Evolutionary conservation across 192 early-diverging fungal genomes (phyloP).

Genomic region (Allomyces arbusculus): DNA sequence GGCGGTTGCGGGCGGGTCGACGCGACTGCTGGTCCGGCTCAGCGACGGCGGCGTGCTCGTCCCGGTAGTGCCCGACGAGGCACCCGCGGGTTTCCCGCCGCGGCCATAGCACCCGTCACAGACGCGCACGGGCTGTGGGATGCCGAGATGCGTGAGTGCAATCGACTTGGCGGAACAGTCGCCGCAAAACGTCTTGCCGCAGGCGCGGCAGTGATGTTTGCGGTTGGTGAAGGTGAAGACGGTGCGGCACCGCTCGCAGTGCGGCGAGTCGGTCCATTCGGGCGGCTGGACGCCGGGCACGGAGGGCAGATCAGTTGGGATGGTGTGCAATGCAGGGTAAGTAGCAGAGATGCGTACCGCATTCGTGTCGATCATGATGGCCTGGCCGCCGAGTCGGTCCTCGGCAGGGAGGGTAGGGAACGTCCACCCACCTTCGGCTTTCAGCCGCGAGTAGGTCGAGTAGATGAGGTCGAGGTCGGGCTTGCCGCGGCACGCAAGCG

Average conservation of each 20-base stretch:
- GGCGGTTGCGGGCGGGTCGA: conserved; percentile 3
- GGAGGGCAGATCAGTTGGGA: not conserved
- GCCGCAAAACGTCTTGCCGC: conserved; percentile 81
- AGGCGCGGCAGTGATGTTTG: conserved; percentile 97
- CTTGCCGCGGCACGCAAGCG: conserved; percentile 53
- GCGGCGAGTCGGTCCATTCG: conserved; percentile 85
- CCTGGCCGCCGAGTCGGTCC: conserved; percentile 39
- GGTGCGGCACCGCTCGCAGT: conserved; percentile 85
- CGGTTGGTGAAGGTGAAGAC: conserved; percentile 83
- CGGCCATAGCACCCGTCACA: conserved; percentile 70
- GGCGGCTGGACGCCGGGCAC: conserved; percentile 40
- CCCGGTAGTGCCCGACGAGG: conserved; percentile 12
- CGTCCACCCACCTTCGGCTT: conserved; percentile 34
- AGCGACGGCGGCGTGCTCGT: conserved; percentile 15
- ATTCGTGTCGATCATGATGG: conserved; percentile 62
- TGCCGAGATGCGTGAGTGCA: conserved; percentile 65
- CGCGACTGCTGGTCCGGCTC: conserved; percentile 4
- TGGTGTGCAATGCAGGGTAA: conserved; percentile 1
- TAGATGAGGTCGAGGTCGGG: conserved; percentile 54
- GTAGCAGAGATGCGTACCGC: conserved; percentile 30
- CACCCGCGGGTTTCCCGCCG: conserved; percentile 19
- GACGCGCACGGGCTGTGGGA: conserved; percentile 77
- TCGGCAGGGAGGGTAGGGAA: conserved; percentile 19
- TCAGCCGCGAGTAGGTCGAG: conserved; percentile 63
- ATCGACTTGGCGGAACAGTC: conserved; percentile 78